Conservation (phyloP, 2,329 filamentous ascomycete genomes). For the Monosporascus sp. region DNA sequence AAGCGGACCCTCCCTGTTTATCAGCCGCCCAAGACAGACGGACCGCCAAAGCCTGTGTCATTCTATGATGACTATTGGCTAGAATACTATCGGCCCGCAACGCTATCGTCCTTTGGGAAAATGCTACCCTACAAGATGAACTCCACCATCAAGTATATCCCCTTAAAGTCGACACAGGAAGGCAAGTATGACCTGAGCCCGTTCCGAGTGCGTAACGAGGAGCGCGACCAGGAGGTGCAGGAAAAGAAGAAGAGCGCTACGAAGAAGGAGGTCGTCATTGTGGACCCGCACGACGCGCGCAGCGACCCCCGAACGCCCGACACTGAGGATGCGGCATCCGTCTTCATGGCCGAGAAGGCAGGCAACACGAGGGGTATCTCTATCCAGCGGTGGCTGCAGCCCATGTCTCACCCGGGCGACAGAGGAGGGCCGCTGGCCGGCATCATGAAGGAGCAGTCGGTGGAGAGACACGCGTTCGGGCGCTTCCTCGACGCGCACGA, state of each 20-base stretch:
- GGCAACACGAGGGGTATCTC: slow-evolving; percentile 43
- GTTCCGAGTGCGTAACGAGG: slow-evolving; percentile 70
- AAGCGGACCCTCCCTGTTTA: slow-evolving; percentile 52
- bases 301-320: slow-evolving; percentile 22
- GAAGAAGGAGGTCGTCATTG: slow-evolving; percentile 65
- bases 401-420: slow-evolving; percentile 30
- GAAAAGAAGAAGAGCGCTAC: slow-evolving; percentile 51
- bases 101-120: slow-evolving; percentile 83
- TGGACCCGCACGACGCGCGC: slow-evolving; percentile 49
- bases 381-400: slow-evolving; percentile 58
- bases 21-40: slow-evolving; percentile 30
- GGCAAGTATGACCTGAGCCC: slow-evolving; percentile 80
- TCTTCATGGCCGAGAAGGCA: slow-evolving; percentile 30
- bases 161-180: slow-evolving; percentile 65
- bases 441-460: slow-evolving; percentile 51
- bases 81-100: slow-evolving; percentile 88
- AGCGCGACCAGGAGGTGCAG: slow-evolving; percentile 47
- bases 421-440: slow-evolving; percentile 19
- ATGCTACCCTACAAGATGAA: slow-evolving; percentile 92
- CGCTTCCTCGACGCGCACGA: slow-evolving; percentile 3
- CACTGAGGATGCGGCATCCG: slow-evolving; percentile 33
- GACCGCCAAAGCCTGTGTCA: slow-evolving; percentile 40
- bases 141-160: slow-evolving; percentile 77
- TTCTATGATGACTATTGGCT: slow-evolving; percentile 93
- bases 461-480: slow-evolving; percentile 4